Evolutionary conservation across 805 yeast genomes (phyloP).

Genomic region (Wickerhamiella brachini): DNA sequence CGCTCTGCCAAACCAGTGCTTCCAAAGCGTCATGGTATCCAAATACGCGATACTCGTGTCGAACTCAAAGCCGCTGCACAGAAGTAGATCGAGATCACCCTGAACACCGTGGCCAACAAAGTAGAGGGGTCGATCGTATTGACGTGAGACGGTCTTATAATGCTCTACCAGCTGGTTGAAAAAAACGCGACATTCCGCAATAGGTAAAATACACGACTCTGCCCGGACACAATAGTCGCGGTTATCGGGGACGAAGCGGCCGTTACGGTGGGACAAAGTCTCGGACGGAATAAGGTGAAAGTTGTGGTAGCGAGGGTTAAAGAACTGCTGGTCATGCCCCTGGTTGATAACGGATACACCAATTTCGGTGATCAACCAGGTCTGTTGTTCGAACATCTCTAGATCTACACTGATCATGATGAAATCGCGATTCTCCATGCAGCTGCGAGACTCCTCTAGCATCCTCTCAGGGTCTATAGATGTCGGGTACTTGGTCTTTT

Average conservation of each 20-base stretch:
- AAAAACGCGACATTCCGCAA: constrained; percentile 16
- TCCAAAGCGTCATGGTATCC: constrained; percentile 40
- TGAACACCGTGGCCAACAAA: constrained; percentile 48
- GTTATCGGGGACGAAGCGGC: constrained; percentile 41
- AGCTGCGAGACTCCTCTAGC: background rate
- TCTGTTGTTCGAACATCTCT: constrained; percentile 4
- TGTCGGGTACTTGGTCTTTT: background rate
- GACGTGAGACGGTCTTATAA: constrained; percentile 15
- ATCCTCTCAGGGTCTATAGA: background rate
- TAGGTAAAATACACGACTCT: constrained; percentile 30
- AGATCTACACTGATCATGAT: constrained; percentile 6
- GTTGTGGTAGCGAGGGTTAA: background rate
- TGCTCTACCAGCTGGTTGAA: background rate
- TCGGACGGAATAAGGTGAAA: background rate
- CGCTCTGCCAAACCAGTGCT: background rate
- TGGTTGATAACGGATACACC: constrained; percentile 15
- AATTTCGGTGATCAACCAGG: constrained; percentile 7
- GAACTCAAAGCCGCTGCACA: constrained; percentile 29
- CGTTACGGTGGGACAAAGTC: constrained; percentile 29
- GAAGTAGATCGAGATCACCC: constrained; percentile 43
- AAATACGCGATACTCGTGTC: constrained; percentile 13
- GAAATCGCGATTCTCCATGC: background rate
- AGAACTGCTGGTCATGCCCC: constrained; percentile 26
- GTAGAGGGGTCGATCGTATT: constrained; percentile 2
- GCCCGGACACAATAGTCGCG: constrained; percentile 39